Percentiles rank a stretch among this genome's conserved stretches.
Evolutionary conservation across 768 basidiomycete species (phyloP).

Genomic region (Rubroboletus pulcherrimus): DNA sequence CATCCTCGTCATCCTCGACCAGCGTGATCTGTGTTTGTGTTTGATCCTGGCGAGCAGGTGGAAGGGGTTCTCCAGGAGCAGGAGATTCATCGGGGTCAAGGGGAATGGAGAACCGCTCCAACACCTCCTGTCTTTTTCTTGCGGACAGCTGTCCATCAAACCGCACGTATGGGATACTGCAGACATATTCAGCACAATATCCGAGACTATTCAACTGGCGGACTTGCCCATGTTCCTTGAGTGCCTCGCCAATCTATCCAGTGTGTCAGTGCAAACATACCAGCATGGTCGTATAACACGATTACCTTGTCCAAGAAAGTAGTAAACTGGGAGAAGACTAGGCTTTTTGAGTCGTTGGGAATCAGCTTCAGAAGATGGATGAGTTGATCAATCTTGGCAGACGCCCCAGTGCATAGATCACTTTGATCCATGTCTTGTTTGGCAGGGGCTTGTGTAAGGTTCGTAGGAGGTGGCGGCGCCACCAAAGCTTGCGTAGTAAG

Average conservation of each 20-base stretch:
- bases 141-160: constrained; percentile 90
- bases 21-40: background rate
- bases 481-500: constrained; percentile 54
- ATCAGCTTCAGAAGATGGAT: constrained; percentile 67
- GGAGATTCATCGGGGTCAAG: constrained; percentile 36
- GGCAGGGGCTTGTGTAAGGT: constrained; percentile 60
- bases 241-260: constrained; percentile 59
- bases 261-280: background rate
- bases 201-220: background rate
- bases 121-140: constrained; percentile 69
- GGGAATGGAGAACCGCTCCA: constrained; percentile 71
- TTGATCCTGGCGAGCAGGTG: constrained; percentile 5
- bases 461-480: constrained; percentile 60
- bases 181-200: constrained; percentile 1
- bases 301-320: constrained; percentile 74
- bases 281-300: background rate
- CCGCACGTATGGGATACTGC: constrained; percentile 69
- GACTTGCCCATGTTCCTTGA: constrained; percentile 62
- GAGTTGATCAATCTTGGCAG: constrained; percentile 84
- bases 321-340: constrained; percentile 91
- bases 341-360: constrained; percentile 67
- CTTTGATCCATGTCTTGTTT: constrained; percentile 38
- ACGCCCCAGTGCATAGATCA: constrained; percentile 51
- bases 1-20: constrained; percentile 11
- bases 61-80: constrained; percentile 15